Evolutionary conservation across 1,284 basidiomycete genomes (phyloP).

Genomic region (Trametes hirsuta): DNA sequence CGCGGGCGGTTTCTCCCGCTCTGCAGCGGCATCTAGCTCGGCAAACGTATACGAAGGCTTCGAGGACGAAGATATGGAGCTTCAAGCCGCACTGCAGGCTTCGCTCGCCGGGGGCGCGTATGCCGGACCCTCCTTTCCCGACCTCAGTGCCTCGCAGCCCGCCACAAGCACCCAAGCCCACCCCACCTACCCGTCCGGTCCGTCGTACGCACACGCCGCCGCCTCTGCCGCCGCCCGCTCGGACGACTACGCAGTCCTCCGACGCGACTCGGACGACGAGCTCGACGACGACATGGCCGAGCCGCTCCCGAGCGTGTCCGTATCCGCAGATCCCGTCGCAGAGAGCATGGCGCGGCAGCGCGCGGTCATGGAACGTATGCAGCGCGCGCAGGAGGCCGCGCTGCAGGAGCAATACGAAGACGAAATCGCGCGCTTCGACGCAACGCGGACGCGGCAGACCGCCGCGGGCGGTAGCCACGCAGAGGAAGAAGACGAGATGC

Average conservation of each 20-base stretch:
- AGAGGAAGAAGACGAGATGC: conserved; percentile 62
- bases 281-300: conserved; percentile 6
- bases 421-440: conserved; percentile 39
- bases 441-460: conserved; percentile 27
- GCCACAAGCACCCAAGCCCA: neutral
- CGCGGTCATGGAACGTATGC: conserved; percentile 65
- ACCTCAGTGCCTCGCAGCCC: neutral
- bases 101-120: conserved; percentile 48
- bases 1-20: conserved; percentile 31
- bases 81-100: conserved; percentile 85
- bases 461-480: conserved; percentile 48
- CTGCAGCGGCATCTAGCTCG: conserved; percentile 17
- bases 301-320: neutral
- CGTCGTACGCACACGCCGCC: neutral
- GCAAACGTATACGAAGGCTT: conserved; percentile 41
- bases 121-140: conserved; percentile 3
- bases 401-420: conserved; percentile 60
- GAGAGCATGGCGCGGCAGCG: conserved; percentile 70
- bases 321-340: conserved; percentile 55
- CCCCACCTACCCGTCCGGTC: neutral
- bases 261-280: conserved; percentile 26
- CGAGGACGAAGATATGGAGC: conserved; percentile 85
- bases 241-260: conserved; percentile 14
- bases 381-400: conserved; percentile 68
- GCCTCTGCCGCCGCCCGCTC: neutral